These are phyloP conservation scores for Puccinia polysora DNA, from an alignment of 1,284 basidiomycete species.

Conservation along the genomic window DNA sequence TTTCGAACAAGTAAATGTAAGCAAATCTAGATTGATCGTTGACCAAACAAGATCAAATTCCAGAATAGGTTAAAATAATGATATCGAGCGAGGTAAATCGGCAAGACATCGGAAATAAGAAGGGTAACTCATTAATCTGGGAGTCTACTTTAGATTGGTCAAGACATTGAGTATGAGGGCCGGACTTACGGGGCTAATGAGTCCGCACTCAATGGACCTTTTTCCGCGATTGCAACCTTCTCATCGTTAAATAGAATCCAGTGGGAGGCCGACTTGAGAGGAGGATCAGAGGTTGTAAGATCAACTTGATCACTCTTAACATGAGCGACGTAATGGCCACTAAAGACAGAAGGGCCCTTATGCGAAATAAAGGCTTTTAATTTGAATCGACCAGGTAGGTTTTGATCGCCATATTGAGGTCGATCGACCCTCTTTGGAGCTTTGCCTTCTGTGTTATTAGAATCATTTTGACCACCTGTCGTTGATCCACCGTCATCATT, in stretches of 20 bases:
- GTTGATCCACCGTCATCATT: constrained; percentile 74
- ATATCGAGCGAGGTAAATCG: too few relatives aligned
- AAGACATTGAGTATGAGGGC: too few relatives aligned
- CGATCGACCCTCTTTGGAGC: constrained; percentile 46
- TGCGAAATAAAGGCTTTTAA: constrained; percentile 93
- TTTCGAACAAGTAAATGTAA: constrained; percentile 40
- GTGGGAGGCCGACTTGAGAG: constrained; percentile 53
- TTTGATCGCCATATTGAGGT: constrained; percentile 46
- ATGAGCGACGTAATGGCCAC: constrained; percentile 88
- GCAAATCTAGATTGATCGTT: constrained; percentile 8
- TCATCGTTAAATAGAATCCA: constrained; percentile 95
- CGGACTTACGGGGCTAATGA: constrained; percentile 30
- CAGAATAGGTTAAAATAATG: not conserved
- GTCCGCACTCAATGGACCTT: constrained; percentile 19
- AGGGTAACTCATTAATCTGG: too few relatives aligned
- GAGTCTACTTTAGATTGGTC: too few relatives aligned
- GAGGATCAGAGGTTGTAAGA: constrained; percentile 47
- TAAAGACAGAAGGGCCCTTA: constrained; percentile 90
- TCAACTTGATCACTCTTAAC: constrained; percentile 55
- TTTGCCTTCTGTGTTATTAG: constrained; percentile 60
- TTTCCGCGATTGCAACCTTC: constrained; percentile 57
- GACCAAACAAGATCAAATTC: not conserved
- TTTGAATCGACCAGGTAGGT: constrained; percentile 69
- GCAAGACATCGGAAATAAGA: not conserved
- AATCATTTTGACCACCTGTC: constrained; percentile 50